phyloP scores from a whole-genome alignment of 2,329 filamentous ascomycete genomes.

The Colletotrichum abscissum region DNA sequence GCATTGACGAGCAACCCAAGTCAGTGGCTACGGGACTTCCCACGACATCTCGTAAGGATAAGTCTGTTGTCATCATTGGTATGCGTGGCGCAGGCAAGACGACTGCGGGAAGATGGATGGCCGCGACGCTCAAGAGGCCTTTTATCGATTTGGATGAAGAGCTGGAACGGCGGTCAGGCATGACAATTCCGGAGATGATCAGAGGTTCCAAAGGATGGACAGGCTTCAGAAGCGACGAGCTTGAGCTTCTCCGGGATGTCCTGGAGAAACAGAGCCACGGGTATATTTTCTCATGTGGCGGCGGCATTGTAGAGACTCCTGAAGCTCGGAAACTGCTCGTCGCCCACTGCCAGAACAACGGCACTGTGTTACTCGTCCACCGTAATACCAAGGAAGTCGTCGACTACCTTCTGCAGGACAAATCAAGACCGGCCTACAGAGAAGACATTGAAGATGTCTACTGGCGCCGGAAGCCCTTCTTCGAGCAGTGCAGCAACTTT shows the following conservation, averaged over 20 bases:
- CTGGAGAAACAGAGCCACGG: conserved; percentile 80
- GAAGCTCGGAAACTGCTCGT: conserved; percentile 81
- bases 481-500: conserved; percentile 91
- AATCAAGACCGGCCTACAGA: conserved; percentile 90
- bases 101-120: conserved; percentile 89
- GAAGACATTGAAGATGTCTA: conserved; percentile 95
- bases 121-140: conserved; percentile 77
- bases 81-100: conserved; percentile 99
- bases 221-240: conserved; percentile 84
- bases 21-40: conserved; percentile 37
- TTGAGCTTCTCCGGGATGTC: conserved; percentile 77
- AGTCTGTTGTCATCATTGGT: conserved; percentile 92
- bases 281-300: conserved; percentile 92
- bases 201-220: conserved; percentile 81
- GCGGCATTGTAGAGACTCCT: conserved; percentile 88
- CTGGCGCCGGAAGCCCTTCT: conserved; percentile 88
- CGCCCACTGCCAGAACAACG: conserved; percentile 79
- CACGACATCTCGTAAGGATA: conserved; percentile 47
- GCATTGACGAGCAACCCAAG: conserved; percentile 67
- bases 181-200: conserved; percentile 89
- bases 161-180: conserved; percentile 78
- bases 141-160: conserved; percentile 91
- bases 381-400: conserved; percentile 90
- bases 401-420: conserved; percentile 87
- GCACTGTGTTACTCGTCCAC: conserved; percentile 88